Percentiles rank a stretch among this genome's conserved stretches.
Conservation (phyloP, 257 asterid species). For the Fraxinus cuspidata region DNA sequence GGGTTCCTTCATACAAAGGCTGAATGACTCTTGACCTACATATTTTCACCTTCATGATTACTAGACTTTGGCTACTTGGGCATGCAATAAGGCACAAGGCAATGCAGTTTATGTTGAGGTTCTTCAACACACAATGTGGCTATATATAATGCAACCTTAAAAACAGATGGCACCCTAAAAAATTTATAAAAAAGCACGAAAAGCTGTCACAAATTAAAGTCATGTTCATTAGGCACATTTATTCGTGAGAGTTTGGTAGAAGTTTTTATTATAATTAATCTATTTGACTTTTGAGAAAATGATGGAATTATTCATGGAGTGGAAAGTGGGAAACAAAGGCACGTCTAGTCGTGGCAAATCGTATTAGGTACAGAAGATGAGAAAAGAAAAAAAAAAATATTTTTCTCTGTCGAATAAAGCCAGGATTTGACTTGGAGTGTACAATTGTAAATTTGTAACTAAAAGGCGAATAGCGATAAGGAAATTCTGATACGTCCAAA, state of each 20-base stretch:
- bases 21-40: constrained; percentile 62
- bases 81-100: not conserved
- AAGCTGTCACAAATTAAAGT: constrained; percentile 18
- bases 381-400: not conserved
- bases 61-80: not conserved
- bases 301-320: not conserved
- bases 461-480: not conserved
- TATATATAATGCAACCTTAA: constrained; percentile 29
- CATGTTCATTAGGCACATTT: constrained; percentile 20
- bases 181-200: not conserved
- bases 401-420: not conserved
- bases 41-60: constrained; percentile 55
- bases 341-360: constrained; percentile 20
- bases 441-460: not conserved
- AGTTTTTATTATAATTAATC: constrained; percentile 9
- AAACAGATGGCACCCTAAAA: not conserved
- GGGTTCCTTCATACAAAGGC: constrained; percentile 59
- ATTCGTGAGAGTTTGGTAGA: constrained; percentile 28
- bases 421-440: not conserved
- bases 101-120: constrained; percentile 24
- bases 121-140: constrained; percentile 26
- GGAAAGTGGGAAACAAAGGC: not conserved
- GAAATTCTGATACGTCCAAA: not conserved
- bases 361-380: constrained; percentile 30
- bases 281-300: constrained; percentile 18